Conservation (phyloP, 2,329 filamentous ascomycete species). For the Aureobasidium sp. region DNA sequence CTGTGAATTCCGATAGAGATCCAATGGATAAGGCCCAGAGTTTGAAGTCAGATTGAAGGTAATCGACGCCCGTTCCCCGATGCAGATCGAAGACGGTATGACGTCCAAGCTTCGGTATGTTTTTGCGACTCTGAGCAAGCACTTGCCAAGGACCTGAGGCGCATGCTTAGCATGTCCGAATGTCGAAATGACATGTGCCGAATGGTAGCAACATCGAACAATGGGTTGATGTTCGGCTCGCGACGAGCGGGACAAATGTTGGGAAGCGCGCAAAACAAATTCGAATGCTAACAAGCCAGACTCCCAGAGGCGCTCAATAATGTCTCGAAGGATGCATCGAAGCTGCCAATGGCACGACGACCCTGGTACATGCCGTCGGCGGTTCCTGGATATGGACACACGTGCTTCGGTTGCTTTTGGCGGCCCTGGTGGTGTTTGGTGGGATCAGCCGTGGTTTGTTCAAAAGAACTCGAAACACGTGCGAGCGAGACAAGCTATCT, state of each 20-base stretch:
- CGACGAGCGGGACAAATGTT: not conserved
- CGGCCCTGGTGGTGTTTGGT: not conserved
- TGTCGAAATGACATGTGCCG: not conserved
- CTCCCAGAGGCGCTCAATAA: not conserved
- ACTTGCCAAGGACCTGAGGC: not conserved
- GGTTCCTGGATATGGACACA: not conserved
- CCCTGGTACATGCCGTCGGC: not conserved
- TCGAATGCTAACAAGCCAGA: not conserved
- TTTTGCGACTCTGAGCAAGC: not conserved
- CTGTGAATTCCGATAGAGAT: not conserved
- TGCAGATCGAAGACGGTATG: not conserved
- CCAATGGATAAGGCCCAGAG: not conserved
- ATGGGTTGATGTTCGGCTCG: not conserved
- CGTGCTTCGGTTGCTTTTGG: not conserved
- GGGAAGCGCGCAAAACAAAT: not conserved
- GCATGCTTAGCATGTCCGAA: not conserved
- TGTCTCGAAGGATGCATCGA: not conserved
- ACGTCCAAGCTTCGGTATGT: not conserved
- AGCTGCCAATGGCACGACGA: not conserved
- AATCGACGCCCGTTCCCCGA: not conserved
- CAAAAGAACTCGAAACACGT: not conserved
- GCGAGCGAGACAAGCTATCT: slow-evolving; percentile 2
- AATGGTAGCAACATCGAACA: too few species aligned
- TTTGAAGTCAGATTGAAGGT: not conserved
- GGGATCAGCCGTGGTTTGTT: too few species aligned